Base-by-base conservation (phyloP, 192 early-diverging fungal genomes). In the Backusella morwellensis region DNA sequence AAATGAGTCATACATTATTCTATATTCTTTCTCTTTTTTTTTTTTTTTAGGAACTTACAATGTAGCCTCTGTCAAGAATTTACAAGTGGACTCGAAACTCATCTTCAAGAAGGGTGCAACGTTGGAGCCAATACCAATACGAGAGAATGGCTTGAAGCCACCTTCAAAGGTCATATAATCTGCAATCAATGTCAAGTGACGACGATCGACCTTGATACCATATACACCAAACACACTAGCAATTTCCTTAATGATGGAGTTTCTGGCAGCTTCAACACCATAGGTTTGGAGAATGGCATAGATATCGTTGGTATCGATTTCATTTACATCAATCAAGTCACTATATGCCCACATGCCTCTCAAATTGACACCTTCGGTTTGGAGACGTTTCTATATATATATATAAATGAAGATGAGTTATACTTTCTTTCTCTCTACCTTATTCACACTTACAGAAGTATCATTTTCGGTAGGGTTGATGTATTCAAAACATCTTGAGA, bases 101-200 rank as follows among this genome's bases (percentile, higher is more conserved):
- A 99, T 99, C 87, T 99, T 96, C 29, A 95, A 87, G 81, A 99
- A 97, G 11, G 98, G 98, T 54, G 93, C 91, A 14, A 95, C 91
- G 73, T 95, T 98, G 14, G 95, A 95, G 63, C 88, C 89, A 83
- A 99, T 94, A 75, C 97, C 95, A 77, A 93, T 94, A 32, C 97
- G 93, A 89, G 96, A 98, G 88, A 99, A 98, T 6, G 98, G 94
- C 77, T 98, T 98, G 90, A 94, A 99, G 2, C 92, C 96, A 73
- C 98, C 97, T 86, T 99, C 98, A 80, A 98, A 99, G 0, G 98
- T 99, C 98, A 99, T 99, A 81, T 97, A 98, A 81, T 99, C 98
- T 52, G 97, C 97, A 84, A 99, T 97, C 75, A 99, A 80, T 42
- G 91, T 91, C 84, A 99, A 91, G 81, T 99, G 98, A n/a, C 97